Percentiles rank a stretch among this genome's conserved stretches.
Conservation (phyloP, 495 filamentous ascomycete species). For the Hypomontagnella submonticulosa region DNA sequence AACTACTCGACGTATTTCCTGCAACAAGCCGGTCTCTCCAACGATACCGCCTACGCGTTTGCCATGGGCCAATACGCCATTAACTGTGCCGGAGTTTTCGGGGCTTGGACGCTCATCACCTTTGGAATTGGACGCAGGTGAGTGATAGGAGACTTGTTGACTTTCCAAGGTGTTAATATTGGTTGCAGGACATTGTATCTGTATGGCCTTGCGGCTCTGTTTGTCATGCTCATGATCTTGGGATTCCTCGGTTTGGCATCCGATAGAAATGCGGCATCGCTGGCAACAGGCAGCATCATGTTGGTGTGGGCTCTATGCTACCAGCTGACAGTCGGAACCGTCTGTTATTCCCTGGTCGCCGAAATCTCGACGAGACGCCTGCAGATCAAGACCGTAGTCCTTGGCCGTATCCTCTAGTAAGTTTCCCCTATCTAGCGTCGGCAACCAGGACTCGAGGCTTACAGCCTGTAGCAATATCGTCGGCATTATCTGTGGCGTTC, state of each 20-base stretch:
- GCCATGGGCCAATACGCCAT: conserved; percentile 80
- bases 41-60: conserved; percentile 71
- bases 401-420: conserved; percentile 71
- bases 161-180: conserved; percentile 18
- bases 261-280: conserved; percentile 63
- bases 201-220: conserved; percentile 72
- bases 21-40: conserved; percentile 72
- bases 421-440: background rate
- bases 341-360: conserved; percentile 80
- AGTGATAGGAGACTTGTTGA: background rate
- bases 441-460: background rate
- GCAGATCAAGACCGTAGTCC: conserved; percentile 79
- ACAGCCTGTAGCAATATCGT: conserved; percentile 40
- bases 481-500: conserved; percentile 64
- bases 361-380: conserved; percentile 79
- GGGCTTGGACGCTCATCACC: conserved; percentile 79
- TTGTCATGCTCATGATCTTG: conserved; percentile 73
- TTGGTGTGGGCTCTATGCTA: conserved; percentile 79
- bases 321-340: conserved; percentile 79
- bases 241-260: conserved; percentile 78
- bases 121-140: conserved; percentile 72
- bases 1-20: conserved; percentile 85
- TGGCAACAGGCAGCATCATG: conserved; percentile 78
- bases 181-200: conserved; percentile 67
- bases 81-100: conserved; percentile 77